Evolutionary conservation across 179 eudicot genomes (phyloP), one percentile per base, ranked within the genome.

Genomic region (Beta lomatogona): DNA sequence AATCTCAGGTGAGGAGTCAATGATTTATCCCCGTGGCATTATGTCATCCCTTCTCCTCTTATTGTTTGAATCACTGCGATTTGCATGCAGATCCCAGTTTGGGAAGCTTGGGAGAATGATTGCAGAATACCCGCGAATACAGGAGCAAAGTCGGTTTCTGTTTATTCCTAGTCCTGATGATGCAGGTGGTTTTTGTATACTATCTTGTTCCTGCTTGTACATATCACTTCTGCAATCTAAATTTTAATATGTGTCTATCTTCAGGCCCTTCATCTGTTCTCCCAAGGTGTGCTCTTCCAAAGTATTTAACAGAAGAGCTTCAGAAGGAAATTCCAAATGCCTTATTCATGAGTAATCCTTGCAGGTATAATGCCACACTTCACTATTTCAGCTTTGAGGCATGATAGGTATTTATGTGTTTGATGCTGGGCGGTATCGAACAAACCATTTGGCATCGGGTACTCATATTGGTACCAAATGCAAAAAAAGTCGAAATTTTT

Each of bases 81-180:
- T 79, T 65, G 71, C 19, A 75, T 77, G 81, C 93, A 96, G 99
- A 87, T 81, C 82, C 71, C 93, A 93, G 81, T 96, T 96, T 86
- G 98, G 93, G 81, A 91, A 89, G 84, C 92, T 96, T 28, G 99
- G 99, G 73, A 85, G 90, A 87, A 91, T 91, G 89, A 93, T 96
- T 88, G 93, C 89, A 76, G 85, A 86, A 65, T 90, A 85, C 83
- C 91, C 90, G 22, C 91, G 96, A 48, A 72, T 96, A 73, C 91
- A 84, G 77, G 94, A 92, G 85, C 90, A 86, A 4, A 92, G 98
- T 83, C 89, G 89, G 76, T 96, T 96, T 85, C 85, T 96, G 44
- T 91, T 96, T 79, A 88, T 96, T 84, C 99, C 98, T 57, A 96
- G 99, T 75, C 97, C 97, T 76, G 93, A 93, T 86, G 99, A 96